Percentiles rank a stretch among this genome's conserved stretches.
These are phyloP conservation scores for Colletotrichum sp. DNA, from an alignment of 2,329 filamentous ascomycete genomes.

Conservation along the genomic window DNA sequence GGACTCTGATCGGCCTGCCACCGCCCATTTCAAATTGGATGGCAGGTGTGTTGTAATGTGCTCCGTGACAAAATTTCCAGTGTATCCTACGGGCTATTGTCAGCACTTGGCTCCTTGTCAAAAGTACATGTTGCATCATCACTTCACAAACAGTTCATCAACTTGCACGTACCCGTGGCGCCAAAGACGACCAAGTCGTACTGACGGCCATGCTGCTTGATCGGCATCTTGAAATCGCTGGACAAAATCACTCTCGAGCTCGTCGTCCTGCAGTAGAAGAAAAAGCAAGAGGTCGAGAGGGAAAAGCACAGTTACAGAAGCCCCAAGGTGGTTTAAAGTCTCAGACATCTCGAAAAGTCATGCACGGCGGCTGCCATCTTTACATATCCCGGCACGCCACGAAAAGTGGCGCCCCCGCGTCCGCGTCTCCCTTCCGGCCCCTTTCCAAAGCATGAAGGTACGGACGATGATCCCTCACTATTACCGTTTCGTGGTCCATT, in stretches of 20 bases:
- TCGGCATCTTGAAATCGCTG: conserved; percentile 41
- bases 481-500: conserved; percentile 7
- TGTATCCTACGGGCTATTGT: conserved; percentile 68
- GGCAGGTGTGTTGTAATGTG: conserved; percentile 75
- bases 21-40: conserved; percentile 83
- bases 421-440: background rate
- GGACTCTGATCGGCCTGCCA: conserved; percentile 79
- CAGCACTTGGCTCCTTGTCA: background rate
- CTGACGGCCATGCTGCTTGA: conserved; percentile 55
- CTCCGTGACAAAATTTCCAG: conserved; percentile 77
- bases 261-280: background rate
- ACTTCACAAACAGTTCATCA: background rate
- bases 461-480: background rate
- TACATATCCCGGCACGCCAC: background rate
- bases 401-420: conserved; percentile 10
- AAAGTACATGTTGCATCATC: background rate
- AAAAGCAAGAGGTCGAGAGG: background rate
- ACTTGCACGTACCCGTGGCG: conserved; percentile 53
- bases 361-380: background rate
- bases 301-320: background rate
- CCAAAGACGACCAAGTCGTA: conserved; percentile 65
- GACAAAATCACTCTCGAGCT: background rate
- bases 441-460: background rate
- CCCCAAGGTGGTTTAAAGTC: background rate
- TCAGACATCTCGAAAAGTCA: conserved; percentile 4